phyloP scores from a whole-genome alignment of 805 yeast genomes.

The Clavispora phyllophila region DNA sequence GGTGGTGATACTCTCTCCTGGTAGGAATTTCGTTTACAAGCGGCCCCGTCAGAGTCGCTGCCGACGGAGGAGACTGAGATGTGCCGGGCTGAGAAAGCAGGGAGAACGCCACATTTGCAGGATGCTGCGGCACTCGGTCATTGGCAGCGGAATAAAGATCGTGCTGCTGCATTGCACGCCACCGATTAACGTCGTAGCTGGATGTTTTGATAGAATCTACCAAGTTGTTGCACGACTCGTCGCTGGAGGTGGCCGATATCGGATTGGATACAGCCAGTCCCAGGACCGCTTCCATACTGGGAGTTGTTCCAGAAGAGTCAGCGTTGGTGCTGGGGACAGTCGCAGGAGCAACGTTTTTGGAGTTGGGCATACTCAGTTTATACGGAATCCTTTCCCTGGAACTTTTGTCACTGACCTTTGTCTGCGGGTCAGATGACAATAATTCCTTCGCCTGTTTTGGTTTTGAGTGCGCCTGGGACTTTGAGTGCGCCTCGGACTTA shows the following conservation, averaged over 20 bases:
- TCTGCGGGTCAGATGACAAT: too few relatives aligned
- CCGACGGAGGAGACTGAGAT: neutral
- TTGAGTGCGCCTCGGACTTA: too few relatives aligned
- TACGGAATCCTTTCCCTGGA: too few relatives aligned
- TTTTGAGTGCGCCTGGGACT: too few relatives aligned
- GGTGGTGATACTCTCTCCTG: slow-evolving; percentile 2
- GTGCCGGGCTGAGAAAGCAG: neutral
- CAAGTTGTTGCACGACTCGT: neutral
- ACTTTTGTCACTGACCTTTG: too few relatives aligned
- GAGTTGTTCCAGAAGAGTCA: neutral
- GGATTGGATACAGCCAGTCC: slow-evolving; percentile 1
- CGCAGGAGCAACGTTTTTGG: neutral
- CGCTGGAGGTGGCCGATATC: neutral
- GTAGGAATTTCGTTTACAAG: neutral
- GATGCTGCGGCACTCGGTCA: neutral
- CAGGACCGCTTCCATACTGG: neutral
- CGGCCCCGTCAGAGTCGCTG: neutral
- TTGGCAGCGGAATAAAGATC: neutral
- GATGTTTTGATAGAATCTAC: slow-evolving; percentile 2
- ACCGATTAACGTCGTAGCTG: slow-evolving; percentile 14
- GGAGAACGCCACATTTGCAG: too few relatives aligned
- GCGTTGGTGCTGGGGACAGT: neutral
- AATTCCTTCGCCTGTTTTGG: too few relatives aligned
- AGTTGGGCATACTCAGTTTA: too few relatives aligned
- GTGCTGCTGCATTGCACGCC: slow-evolving; percentile 13